Evolutionary conservation across 805 yeast genomes (phyloP), one percentile per base, ranked within the genome.

Genomic region (Hanseniaspora meyeri): DNA sequence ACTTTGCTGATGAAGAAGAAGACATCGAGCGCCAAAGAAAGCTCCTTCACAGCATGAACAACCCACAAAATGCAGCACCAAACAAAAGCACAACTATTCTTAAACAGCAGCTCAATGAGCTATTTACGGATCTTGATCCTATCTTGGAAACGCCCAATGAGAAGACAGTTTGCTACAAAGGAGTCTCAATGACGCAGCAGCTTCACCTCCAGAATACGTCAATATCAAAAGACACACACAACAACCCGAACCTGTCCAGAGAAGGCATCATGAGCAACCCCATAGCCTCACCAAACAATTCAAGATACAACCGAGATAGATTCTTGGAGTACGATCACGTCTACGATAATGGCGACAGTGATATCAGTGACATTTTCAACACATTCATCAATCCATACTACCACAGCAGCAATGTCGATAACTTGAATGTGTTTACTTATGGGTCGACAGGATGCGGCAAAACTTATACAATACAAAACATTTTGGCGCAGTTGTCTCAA

Each of bases 371-470:
- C 12, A 24, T 53, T 12, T 53, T 38, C 9, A 20, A 38, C 7
- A 31, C 43, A 3, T 53, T 43, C 51, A 39, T 53, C 24, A 17
- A 17, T 17, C 57, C 57, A 8, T 38, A 45, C n/a, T 31, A 31
- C 19, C 8, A 46, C n/a, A 46, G 46, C 27, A 31, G 19, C 1
- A 16, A 2, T 1, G 37, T 53, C 2, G 47, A 53, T 8, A 89
- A 91, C 66, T 83, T 95, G 6, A 88, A 96, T 0, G 87, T 90
- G 0, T 90, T 90, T 72, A 97, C 97, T 0, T 90, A 90, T 66
- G 97, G 97, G 1, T 95, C 97, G 32, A 90, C 97, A 0, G 97
- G 97, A 0, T 90, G 97, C 68, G 97, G 97, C n/a, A 90, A 90
- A 66, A 90, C 97, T 0, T 88, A 85, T 66, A 90, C 97, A 0